Conservation (phyloP, 441 rosid species). For the Populus hybrid region DNA sequence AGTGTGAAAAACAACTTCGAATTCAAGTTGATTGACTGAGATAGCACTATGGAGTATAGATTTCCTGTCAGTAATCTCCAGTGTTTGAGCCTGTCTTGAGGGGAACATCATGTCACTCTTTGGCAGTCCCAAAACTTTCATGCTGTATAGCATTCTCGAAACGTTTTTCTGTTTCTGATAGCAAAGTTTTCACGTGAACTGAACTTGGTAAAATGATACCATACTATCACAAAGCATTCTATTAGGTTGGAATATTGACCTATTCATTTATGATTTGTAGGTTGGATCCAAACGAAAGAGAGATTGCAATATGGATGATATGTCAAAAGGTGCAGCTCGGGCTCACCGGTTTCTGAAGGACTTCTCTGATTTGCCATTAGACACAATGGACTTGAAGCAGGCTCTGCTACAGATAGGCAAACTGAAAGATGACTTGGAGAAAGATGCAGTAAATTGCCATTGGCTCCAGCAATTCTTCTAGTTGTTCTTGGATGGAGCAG, state of each 20-base stretch:
- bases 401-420: slow-evolving; percentile 50
- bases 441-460: slow-evolving; percentile 50
- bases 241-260: background rate
- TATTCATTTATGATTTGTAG: slow-evolving; percentile 29
- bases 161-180: background rate
- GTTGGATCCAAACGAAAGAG: slow-evolving; percentile 74
- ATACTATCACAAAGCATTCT: background rate
- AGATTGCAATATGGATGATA: slow-evolving; percentile 48
- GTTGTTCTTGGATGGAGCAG: background rate
- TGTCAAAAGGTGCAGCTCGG: slow-evolving; percentile 65
- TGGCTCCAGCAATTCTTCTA: slow-evolving; percentile 82
- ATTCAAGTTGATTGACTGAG: background rate
- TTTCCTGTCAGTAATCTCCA: background rate
- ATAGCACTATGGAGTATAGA: background rate
- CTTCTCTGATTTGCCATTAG: slow-evolving; percentile 84
- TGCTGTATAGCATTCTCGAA: background rate
- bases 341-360: slow-evolving; percentile 76
- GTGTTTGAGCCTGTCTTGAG: background rate
- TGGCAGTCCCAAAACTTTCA: background rate
- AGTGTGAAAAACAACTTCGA: background rate
- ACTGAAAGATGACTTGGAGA: slow-evolving; percentile 64
- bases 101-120: background rate
- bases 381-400: slow-evolving; percentile 76
- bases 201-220: background rate
- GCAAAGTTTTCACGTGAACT: background rate